Evolutionary conservation across 805 yeast genomes (phyloP), one percentile per base, ranked within the genome.

Genomic region (Torulaspora gathmanii): DNA sequence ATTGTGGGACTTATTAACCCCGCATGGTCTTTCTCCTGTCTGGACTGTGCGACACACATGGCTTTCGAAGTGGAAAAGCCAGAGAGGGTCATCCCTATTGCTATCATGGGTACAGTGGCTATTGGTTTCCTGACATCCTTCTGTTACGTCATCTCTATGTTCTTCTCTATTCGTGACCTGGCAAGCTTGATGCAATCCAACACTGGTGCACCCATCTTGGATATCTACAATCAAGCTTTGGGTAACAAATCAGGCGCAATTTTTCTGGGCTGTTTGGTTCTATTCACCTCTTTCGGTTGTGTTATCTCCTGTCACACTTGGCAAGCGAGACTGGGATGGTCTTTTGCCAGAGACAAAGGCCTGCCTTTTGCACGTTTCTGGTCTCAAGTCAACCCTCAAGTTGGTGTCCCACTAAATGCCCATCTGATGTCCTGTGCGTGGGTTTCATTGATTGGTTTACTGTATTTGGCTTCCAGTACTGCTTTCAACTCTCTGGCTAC

Each of bases 301-400:
- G 77, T 76, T 50, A 77, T 80, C 58, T 75, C 83, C 5, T 77
- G 82, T 26, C 84, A 80, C 52, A 80, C 86, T 4, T 81, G 86
- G 85, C 84, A 79, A 55, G 80, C 86, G 30, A 71, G 89, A 55
- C 68, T 80, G 48, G 73, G 83, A 50, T 83, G 86, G 85, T 80
- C 88, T 2, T 82, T 82, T 57, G 72, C 87, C 5, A 73, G 88
- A 65, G 87, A 83, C 61, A 73, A 77, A 40, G 89, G 86, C 20
- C 67, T 83, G 46, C 85, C 85, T 22, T 77, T 73, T 29, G 78
- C 83, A 6, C 67, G 64, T 33, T 71, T 67, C 38, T 77, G 83
- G 79, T 60, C 79, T 4, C 63, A 69, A 52, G 75, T 83, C 38
- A 70, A 79, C 54, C 65, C 73, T 12, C 70, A 67, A 40, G 63